These are phyloP conservation scores for Sporormia fimetaria DNA, from an alignment of 495 filamentous ascomycete genomes.

Conservation along the genomic window DNA sequence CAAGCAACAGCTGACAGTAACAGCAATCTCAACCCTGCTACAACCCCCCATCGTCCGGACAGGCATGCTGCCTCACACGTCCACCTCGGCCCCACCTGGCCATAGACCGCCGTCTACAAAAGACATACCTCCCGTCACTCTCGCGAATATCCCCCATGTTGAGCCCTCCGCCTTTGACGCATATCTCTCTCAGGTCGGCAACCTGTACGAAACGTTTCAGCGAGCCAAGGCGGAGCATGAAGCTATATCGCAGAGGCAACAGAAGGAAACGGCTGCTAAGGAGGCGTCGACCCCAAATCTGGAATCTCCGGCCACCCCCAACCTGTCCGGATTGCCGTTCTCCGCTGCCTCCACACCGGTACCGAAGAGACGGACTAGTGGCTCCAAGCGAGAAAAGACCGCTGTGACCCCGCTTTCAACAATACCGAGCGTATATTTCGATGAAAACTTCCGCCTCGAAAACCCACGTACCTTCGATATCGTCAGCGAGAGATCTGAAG, in stretches of 20 bases:
- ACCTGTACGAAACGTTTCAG: slow-evolving; percentile 70
- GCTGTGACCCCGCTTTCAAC: slow-evolving; percentile 78
- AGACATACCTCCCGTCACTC: slow-evolving; percentile 88
- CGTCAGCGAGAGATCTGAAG: slow-evolving; percentile 89
- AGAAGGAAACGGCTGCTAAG: slow-evolving; percentile 36
- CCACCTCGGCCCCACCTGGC: slow-evolving; percentile 50
- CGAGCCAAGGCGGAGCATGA: slow-evolving; percentile 57
- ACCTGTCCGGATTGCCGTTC: slow-evolving; percentile 20
- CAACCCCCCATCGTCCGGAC: slow-evolving; percentile 85
- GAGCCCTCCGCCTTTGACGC: slow-evolving; percentile 67
- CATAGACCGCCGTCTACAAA: slow-evolving; percentile 76
- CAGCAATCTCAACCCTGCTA: slow-evolving; percentile 85
- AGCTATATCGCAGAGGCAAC: slow-evolving; percentile 30
- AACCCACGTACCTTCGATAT: slow-evolving; percentile 95
- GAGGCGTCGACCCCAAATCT: slow-evolving; percentile 42
- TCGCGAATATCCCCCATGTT: slow-evolving; percentile 80
- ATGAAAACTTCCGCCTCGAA: slow-evolving; percentile 88
- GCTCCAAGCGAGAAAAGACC: slow-evolving; percentile 43
- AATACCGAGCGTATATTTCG: slow-evolving; percentile 88
- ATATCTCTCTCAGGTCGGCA: slow-evolving; percentile 73
- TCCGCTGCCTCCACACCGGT: slow-evolving; percentile 43
- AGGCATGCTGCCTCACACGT: slow-evolving; percentile 64
- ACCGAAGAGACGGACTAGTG: slow-evolving; percentile 41
- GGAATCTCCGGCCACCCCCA: slow-evolving; percentile 15
- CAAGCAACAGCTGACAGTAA: slow-evolving; percentile 2